phyloP scores from a whole-genome alignment of 768 basidiomycete genomes.

The Naganishia onofrii region DNA sequence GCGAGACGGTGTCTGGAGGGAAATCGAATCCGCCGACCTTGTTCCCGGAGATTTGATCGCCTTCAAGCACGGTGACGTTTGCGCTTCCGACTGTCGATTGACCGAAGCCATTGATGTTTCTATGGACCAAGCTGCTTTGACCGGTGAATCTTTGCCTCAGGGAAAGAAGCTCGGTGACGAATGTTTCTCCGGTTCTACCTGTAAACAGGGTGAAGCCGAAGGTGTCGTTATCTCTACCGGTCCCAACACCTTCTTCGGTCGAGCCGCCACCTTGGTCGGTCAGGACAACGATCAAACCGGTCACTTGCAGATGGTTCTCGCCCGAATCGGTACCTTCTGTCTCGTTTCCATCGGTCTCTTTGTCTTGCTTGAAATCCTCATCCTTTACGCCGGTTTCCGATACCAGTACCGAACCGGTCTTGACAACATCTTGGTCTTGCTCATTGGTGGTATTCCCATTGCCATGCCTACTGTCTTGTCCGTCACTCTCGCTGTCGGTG shows the following conservation, averaged over 20 bases:
- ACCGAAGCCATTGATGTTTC: slow-evolving; percentile 95
- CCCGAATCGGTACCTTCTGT: slow-evolving; percentile 97
- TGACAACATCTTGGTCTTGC: slow-evolving; percentile 93
- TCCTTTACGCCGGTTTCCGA: slow-evolving; percentile 86
- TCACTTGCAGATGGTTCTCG: slow-evolving; percentile 97
- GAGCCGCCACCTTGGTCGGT: slow-evolving; percentile 94
- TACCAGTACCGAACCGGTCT: slow-evolving; percentile 91
- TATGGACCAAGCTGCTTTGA: slow-evolving; percentile 96
- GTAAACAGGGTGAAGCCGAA: slow-evolving; percentile 98
- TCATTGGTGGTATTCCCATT: slow-evolving; percentile 99
- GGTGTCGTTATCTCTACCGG: slow-evolving; percentile 98
- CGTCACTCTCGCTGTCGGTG: slow-evolving; percentile 97
- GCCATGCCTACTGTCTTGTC: slow-evolving; percentile 99
- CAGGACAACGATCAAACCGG: slow-evolving; percentile 97
- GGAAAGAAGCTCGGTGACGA: slow-evolving; percentile 91
- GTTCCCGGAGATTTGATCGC: slow-evolving; percentile 94
- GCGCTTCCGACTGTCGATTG: slow-evolving; percentile 95
- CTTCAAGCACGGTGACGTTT: slow-evolving; percentile 99
- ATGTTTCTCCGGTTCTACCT: slow-evolving; percentile 98
- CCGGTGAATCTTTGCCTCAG: slow-evolving; percentile 92
- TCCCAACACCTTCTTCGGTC: slow-evolving; percentile 94
- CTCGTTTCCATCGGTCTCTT: slow-evolving; percentile 93
- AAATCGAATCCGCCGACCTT: slow-evolving; percentile 83
- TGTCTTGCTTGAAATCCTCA: slow-evolving; percentile 87
- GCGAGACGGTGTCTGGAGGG: slow-evolving; percentile 77